Base-by-base conservation (phyloP, 108 stramenopile species). In the Conticribra weissflogii region DNA sequence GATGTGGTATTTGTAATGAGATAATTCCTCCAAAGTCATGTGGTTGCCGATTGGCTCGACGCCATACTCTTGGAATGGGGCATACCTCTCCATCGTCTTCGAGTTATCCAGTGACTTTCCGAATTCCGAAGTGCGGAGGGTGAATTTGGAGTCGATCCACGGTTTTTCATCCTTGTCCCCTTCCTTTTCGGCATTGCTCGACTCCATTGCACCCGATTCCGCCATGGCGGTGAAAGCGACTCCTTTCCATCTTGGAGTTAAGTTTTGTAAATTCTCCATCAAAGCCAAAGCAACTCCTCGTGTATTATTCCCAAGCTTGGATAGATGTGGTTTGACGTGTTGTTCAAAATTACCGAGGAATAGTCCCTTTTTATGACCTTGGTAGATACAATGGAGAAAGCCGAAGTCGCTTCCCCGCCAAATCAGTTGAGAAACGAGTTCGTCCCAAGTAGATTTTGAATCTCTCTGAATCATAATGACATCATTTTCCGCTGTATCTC, bases 1-100 rank as follows among this genome's bases (percentile, higher is more conserved):
- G 30, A 76, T 63, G 17, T 71, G 69, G 31, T 76, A 76, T 41
- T 68, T 61, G 28, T 56, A 76, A 15, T 33, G 59, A n/a, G 61
- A 27, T 32, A 66, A 34, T 0, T 36, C 31, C 3, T 0, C 12
- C n/a, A 22, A 18, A 19, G 49, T 15, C 65, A 66, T 66, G 3
- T 4, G 14, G 22, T 66, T 24, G 19, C 65, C 65, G 7, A 66
- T 16, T 3, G 50, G 50, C 50, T 51, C 17, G 19, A 51, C 18
- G 16, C 50, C 50, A 51, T 51, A 51, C 4, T 51, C 50, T 51
- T 51, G 50, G 19, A 51, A 51, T 17, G 50, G 50, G 4, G 4
- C 18, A 51, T 51, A 51, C 4, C 50, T 5, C 5, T 12, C 18
- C 18, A 14, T 51, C 50, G 50, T 18, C 4, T 51, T 51, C 3